phyloP scores from a whole-genome alignment of 495 filamentous ascomycete species.

The Xylaria curta region DNA sequence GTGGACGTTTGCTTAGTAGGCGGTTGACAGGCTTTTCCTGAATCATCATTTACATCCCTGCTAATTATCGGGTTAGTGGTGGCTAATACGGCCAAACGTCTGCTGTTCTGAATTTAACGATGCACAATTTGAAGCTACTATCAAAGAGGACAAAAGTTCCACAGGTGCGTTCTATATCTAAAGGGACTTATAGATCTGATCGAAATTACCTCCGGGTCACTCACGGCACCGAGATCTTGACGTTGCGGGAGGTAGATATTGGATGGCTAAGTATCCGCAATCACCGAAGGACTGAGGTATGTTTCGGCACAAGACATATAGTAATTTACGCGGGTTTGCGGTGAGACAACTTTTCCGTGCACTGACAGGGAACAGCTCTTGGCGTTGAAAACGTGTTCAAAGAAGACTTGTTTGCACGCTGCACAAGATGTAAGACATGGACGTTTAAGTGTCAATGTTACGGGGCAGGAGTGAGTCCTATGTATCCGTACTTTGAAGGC shows the following conservation, averaged over 20 bases:
- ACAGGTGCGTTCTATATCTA: neutral
- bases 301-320: neutral
- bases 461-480: too few species aligned
- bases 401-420: neutral
- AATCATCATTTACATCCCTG: neutral
- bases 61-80: too few species aligned
- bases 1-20: neutral
- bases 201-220: neutral
- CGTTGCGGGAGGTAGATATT: neutral
- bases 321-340: neutral
- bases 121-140: neutral
- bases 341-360: conserved; percentile 4
- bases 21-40: neutral
- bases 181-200: neutral
- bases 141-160: neutral
- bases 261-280: conserved; percentile 5
- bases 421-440: conserved; percentile 5
- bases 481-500: too few species aligned
- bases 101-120: neutral
- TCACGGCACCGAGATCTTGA: neutral
- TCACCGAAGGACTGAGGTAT: conserved; percentile 8
- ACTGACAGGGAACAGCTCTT: neutral
- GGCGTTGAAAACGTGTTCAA: neutral
- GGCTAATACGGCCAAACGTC: too few species aligned
- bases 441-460: neutral